phyloP scores from a whole-genome alignment of 805 yeast species.

The Ogataea ramenticola region DNA sequence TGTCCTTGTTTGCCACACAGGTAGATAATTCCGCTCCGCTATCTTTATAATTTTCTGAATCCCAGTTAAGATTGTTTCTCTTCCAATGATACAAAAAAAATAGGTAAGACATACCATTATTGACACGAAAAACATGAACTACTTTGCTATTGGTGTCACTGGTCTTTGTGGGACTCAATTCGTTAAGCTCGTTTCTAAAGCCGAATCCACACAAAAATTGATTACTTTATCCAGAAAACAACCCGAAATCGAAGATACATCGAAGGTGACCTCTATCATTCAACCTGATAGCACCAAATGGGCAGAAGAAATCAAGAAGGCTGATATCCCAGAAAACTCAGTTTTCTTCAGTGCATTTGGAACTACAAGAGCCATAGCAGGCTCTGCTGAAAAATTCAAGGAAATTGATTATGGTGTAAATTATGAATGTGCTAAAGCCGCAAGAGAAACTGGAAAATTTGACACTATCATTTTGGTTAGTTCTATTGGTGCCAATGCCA shows the following conservation, averaged over 20 bases:
- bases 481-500: slow-evolving; percentile 52
- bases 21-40: too few species aligned
- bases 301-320: slow-evolving; percentile 31
- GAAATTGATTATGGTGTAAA: slow-evolving; percentile 73
- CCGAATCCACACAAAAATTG: slow-evolving; percentile 29
- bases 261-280: slow-evolving; percentile 29
- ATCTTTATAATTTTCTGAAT: too few species aligned
- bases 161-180: slow-evolving; percentile 67
- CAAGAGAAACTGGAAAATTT: slow-evolving; percentile 56
- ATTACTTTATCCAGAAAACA: slow-evolving; percentile 47
- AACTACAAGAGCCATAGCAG: slow-evolving; percentile 68
- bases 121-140: too few species aligned
- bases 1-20: too few species aligned
- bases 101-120: too few species aligned
- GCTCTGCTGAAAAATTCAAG: slow-evolving; percentile 61
- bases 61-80: too few species aligned
- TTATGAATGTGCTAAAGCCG: slow-evolving; percentile 60
- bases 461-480: slow-evolving; percentile 63
- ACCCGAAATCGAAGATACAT: slow-evolving; percentile 19
- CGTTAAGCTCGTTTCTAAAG: slow-evolving; percentile 34
- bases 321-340: slow-evolving; percentile 27
- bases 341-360: slow-evolving; percentile 63
- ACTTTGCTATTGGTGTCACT: slow-evolving; percentile 53
- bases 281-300: slow-evolving; percentile 45
- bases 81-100: too few species aligned